Evolutionary conservation across 2,329 filamentous ascomycete genomes (phyloP).

Genomic region (Monosporascus sp.): DNA sequence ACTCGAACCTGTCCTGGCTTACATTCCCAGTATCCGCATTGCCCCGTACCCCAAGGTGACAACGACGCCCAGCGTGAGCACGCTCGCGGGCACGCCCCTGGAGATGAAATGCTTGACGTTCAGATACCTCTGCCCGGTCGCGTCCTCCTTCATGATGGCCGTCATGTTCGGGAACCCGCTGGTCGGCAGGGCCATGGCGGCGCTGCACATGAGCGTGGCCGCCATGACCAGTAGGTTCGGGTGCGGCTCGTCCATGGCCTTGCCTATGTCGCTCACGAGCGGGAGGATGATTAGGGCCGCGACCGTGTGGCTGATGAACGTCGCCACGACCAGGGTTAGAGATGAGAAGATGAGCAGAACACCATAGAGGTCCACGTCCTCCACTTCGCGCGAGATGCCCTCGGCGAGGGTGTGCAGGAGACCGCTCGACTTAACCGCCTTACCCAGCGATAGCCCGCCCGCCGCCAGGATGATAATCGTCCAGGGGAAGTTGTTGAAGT

Average conservation of each 20-base stretch:
- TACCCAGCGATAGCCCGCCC: conserved; percentile 85
- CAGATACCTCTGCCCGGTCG: conserved; percentile 86
- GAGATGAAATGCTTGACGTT: conserved; percentile 92
- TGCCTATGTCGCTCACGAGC: conserved; percentile 80
- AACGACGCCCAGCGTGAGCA: conserved; percentile 76
- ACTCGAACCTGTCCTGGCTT: background rate
- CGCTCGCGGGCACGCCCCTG: conserved; percentile 80
- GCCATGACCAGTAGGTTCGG: conserved; percentile 95
- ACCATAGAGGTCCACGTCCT: conserved; percentile 76
- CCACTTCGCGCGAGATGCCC: conserved; percentile 67
- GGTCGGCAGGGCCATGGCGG: conserved; percentile 95
- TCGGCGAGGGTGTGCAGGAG: conserved; percentile 82
- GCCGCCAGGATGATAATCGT: conserved; percentile 98
- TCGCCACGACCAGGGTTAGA: conserved; percentile 87
- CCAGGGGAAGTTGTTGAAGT: conserved; percentile 99
- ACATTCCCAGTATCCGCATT: conserved; percentile 59
- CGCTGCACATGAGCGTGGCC: conserved; percentile 90
- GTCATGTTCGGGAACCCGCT: conserved; percentile 99
- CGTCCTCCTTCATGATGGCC: conserved; percentile 98
- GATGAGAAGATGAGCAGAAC: conserved; percentile 80
- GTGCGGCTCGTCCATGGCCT: conserved; percentile 80
- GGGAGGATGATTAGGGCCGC: conserved; percentile 92
- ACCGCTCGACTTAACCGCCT: conserved; percentile 89
- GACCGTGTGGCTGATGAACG: conserved; percentile 96
- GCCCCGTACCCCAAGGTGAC: conserved; percentile 86